Percentiles rank a stretch among this genome's conserved stretches.
These are phyloP conservation scores for Stagonosporopsis vannaccii DNA, from an alignment of 2,329 filamentous ascomycete species.

Conservation along the genomic window DNA sequence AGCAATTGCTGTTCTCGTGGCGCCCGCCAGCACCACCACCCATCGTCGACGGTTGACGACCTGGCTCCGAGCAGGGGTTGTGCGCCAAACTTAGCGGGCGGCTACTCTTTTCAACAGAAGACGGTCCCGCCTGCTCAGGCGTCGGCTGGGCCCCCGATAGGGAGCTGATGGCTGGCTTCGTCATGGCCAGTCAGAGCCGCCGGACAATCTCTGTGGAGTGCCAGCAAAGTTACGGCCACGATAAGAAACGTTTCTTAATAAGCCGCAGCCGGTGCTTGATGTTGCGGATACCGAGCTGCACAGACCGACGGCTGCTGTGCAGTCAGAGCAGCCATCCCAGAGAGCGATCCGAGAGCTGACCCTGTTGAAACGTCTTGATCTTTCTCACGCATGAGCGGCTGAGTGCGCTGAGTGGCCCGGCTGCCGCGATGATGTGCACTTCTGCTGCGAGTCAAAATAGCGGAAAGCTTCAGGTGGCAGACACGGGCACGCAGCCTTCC, in stretches of 20 bases:
- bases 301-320: constrained; percentile 9
- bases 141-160: constrained; percentile 47
- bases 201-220: constrained; percentile 41
- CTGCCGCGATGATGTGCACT: constrained; percentile 46
- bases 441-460: constrained; percentile 42
- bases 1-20: constrained; percentile 28
- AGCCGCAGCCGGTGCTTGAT: constrained; percentile 29
- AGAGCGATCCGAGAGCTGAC: constrained; percentile 38
- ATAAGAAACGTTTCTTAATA: constrained; percentile 28
- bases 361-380: constrained; percentile 36
- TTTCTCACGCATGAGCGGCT: constrained; percentile 14
- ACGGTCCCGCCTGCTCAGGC: constrained; percentile 34
- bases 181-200: constrained; percentile 37
- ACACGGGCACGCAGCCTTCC: neutral
- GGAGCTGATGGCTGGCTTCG: constrained; percentile 46
- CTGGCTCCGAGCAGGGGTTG: constrained; percentile 24
- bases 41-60: constrained; percentile 12
- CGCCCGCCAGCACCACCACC: constrained; percentile 17
- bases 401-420: constrained; percentile 37
- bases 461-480: constrained; percentile 13
- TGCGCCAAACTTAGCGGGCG: constrained; percentile 45
- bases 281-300: constrained; percentile 24
- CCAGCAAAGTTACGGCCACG: constrained; percentile 24
- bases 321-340: constrained; percentile 25
- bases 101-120: constrained; percentile 41